phyloP scores from a whole-genome alignment of 768 basidiomycete species.

The Arthromyces matolae region DNA sequence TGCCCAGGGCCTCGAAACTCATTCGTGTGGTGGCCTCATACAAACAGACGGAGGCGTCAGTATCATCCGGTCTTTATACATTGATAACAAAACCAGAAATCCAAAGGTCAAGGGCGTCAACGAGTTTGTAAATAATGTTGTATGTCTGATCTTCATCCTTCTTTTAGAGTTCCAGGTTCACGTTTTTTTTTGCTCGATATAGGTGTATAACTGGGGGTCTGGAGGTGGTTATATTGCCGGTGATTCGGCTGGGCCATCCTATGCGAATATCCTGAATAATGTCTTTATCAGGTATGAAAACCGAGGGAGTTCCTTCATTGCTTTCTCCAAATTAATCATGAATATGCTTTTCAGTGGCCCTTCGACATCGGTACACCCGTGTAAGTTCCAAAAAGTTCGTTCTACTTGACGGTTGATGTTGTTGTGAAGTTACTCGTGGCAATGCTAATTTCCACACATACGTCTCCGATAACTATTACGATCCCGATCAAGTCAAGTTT shows the following conservation, averaged over 20 bases:
- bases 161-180: too few species aligned
- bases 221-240: slow-evolving; percentile 35
- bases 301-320: background rate
- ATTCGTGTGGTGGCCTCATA: slow-evolving; percentile 34
- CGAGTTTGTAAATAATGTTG: slow-evolving; percentile 35
- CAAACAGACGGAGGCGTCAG: slow-evolving; percentile 34
- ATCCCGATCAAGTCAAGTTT: slow-evolving; percentile 24
- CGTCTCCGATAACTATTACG: slow-evolving; percentile 33
- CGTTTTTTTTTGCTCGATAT: background rate
- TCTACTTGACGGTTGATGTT: too few species aligned
- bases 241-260: slow-evolving; percentile 30
- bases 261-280: slow-evolving; percentile 33
- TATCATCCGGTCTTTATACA: slow-evolving; percentile 33
- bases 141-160: slow-evolving; percentile 19
- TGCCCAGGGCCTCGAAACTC: slow-evolving; percentile 33
- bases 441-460: slow-evolving; percentile 34
- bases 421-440: slow-evolving; percentile 30
- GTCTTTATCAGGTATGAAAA: slow-evolving; percentile 28
- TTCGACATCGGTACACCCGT: slow-evolving; percentile 27
- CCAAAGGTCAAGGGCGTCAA: slow-evolving; percentile 36
- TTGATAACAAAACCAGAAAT: slow-evolving; percentile 35
- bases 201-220: slow-evolving; percentile 33
- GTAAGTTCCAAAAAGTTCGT: too few species aligned
- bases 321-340: background rate
- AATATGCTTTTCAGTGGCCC: slow-evolving; percentile 21